Evolutionary conservation across 2,329 filamentous ascomycete genomes (phyloP), one percentile per base, ranked within the genome.

Genomic region (Penicillium sp.): DNA sequence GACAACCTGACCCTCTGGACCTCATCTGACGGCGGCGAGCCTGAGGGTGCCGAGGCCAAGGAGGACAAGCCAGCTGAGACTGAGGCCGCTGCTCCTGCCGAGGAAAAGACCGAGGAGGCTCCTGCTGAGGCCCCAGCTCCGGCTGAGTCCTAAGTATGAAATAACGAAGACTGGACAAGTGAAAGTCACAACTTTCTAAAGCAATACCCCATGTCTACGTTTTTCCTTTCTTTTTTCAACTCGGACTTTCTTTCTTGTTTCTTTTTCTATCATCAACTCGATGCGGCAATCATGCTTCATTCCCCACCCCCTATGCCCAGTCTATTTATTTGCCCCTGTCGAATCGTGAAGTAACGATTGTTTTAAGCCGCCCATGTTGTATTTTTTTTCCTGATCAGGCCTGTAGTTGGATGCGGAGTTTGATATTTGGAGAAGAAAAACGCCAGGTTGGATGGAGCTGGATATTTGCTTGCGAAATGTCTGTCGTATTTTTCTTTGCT

Each of bases 1-100:
- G 93, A 97, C 83, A 97, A 97, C 84, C 84, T 97, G 63, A 97
- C 92, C 65, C 88, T 97, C 77, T 97, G 92, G 92, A 97, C 92
- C 68, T 97, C 92, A 66, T 95, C 91, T 59, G 92, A 96, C 74
- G 90, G 84, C 68, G 86, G 82, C 69, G 93, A 96, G 77, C 66
- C 79, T 58, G 79, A 86, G 63, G 76, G 83, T 61, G 79, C 81
- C 60, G 60, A 83, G 63, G 77, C 83, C 67, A 86, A 87, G 81
- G 86, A 90, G 71, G 76, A 81, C 57, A 81, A 81, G 74, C 66
- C 80, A 62, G 77, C 79, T 59, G 78, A 76, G 61, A 69, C 70
- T 55, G 65, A 81, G 63, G 72, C 75, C 59, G 69, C 71, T 53
- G 63, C 73, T 26, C 26, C 59, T 28, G 64, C 67, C 66, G 74